Base-by-base conservation (phyloP, 495 filamentous ascomycete genomes). In the Xylaria venustula region DNA sequence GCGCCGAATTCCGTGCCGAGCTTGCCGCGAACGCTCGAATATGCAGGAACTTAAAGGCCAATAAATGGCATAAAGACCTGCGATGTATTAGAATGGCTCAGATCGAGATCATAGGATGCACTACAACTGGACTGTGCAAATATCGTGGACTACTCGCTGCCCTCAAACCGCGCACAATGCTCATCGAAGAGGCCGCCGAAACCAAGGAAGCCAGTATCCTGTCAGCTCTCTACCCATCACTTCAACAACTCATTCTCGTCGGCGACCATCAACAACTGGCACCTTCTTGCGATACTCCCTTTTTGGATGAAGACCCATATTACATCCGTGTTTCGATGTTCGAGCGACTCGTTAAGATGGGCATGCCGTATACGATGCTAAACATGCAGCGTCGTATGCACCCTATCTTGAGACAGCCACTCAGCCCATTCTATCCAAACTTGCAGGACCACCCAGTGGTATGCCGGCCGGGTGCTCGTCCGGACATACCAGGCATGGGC, bases 41-140 rank as follows among this genome's bases (percentile, higher is more conserved):
- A 9, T 73, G 72, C 47, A 74, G 67, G 52, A 59, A 70, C 32
- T 56, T 72, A 40, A 77, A 75, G 60, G 62, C 65, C 5, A 64
- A 61, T 40, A 72, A 62, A n/a, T 73, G 66, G 61, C 46, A 64
- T 17, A 69, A 63, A 14, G 72, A 80, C 52, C 63, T 64, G 0
- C 51, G 63, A 17, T 62, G 77, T 15, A 67, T 78, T 14, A 51
- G 54, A 12, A 48, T 40, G 1, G 41, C 64, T 25, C 22, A 44
- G 2, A 68, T 79, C 26, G 69, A 80, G 41, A 70, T 83, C 32
- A 69, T 84, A 20, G 80, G 80, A n/a, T 81, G 80, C 51, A 84
- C 80, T 0, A 83, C 78, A 0, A 83, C 93, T 0, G 94, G 94
- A 3, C 70, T 97, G n/a, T 90, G 87, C 67, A 97, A 97, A 65